Base-by-base conservation (phyloP, 1,139 yeast species). In the Maudiozyma humilis region DNA sequence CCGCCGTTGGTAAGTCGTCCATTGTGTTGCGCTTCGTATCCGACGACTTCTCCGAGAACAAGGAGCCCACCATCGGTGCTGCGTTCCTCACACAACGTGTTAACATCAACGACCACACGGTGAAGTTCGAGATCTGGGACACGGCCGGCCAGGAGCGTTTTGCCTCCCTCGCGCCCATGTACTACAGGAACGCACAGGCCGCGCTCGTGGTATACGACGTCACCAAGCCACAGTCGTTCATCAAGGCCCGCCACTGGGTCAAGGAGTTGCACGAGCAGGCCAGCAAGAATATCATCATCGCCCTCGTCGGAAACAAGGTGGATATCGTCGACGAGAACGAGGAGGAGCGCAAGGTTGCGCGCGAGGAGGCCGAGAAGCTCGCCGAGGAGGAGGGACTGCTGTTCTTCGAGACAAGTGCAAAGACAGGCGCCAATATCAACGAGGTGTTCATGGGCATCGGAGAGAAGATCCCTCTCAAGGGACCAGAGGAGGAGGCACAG, bases 191-290 rank as follows among this genome's bases (percentile, higher is more conserved):
- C 60, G 97, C 98, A n/a, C 97, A 91, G 65, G 95, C 96, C 32
- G 98, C 98, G 0, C 70, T 91, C 52, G 96, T 91, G 10, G 97
- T 91, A 8, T 91, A 91, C 62, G 98, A 91, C 61, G 79, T 91
- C 52, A 89, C 97, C 38, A 91, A 91, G 63, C 96, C 97, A 2
- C 94, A 95, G n/a, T 83, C 95, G 17, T 89, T 91, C 58, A 85
- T 91, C 59, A 89, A 91, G 66, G 98, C 97, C n/a, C 82, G 97
- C 57, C 96, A 89, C 66, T 91, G 98, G 98, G 96, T 91, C 47
- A 87, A 87, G 60, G 97, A 91, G 64, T 73, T 91, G 54, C 95
- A 87, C 59, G 96, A 93, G 54, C 97, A 89, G 66, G 97, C 97
- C 18, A 73, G 84, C 29, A 87, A 87, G 52, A 89, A 83, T 55